Conservation (phyloP, 176 grass and related monocot species). For the Triticum turgidum region DNA sequence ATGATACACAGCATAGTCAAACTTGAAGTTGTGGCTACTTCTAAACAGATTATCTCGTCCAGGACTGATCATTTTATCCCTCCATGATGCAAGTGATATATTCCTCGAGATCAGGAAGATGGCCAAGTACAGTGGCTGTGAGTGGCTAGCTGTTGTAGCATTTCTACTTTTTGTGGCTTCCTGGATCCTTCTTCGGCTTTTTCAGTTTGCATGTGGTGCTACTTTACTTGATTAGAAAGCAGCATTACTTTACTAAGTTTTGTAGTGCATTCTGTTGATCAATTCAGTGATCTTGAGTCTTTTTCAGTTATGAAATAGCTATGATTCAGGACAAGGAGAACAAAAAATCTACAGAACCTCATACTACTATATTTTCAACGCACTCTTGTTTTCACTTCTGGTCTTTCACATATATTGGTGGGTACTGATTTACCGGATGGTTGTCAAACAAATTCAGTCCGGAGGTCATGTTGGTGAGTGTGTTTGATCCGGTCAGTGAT, state of each 20-base stretch:
- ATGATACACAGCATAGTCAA: not conserved
- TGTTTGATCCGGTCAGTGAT: constrained; percentile 69
- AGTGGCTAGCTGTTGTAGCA: constrained; percentile 47
- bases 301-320: constrained; percentile 69
- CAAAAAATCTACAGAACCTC: constrained; percentile 48
- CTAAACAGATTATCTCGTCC: constrained; percentile 61
- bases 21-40: constrained; percentile 8
- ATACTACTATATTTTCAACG: constrained; percentile 80
- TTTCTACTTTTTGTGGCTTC: constrained; percentile 71
- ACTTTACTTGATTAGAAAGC: not conserved
- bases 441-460: constrained; percentile 77
- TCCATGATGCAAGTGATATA: constrained; percentile 84
- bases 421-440: constrained; percentile 43
- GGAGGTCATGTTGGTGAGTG: constrained; percentile 57
- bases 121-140: constrained; percentile 59
- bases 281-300: not conserved
- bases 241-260: not conserved
- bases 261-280: not conserved
- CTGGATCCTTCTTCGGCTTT: constrained; percentile 75
- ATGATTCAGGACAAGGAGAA: constrained; percentile 60
- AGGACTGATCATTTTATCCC: constrained; percentile 64
- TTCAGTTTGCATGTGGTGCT: constrained; percentile 28
- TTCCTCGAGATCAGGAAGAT: constrained; percentile 84
- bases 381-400: constrained; percentile 62
- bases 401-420: constrained; percentile 88